Percentiles rank a stretch among this genome's conserved stretches.
Conservation (phyloP, 2,329 filamentous ascomycete genomes). For the Aphanocladium album region DNA sequence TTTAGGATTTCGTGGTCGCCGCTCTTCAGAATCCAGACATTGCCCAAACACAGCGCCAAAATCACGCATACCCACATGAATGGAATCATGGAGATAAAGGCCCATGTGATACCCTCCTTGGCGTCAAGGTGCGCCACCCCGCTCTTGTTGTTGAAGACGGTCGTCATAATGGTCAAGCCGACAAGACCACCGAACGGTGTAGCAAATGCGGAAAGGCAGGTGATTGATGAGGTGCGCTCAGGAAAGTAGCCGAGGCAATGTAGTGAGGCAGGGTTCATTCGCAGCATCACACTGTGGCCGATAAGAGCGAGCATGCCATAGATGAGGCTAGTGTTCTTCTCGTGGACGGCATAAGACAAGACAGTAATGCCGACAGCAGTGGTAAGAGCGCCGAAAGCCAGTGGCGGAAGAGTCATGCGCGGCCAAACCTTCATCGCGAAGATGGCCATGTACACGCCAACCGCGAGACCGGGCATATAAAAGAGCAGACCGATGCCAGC, state of each 20-base stretch:
- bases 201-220: constrained; percentile 55
- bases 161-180: constrained; percentile 61
- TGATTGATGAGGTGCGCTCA: constrained; percentile 50
- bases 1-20: constrained; percentile 2
- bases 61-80: constrained; percentile 13
- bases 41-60: constrained; percentile 4
- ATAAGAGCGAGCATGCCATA: constrained; percentile 63
- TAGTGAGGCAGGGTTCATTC: constrained; percentile 58
- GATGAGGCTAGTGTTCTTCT: constrained; percentile 43
- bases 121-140: neutral
- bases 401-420: constrained; percentile 54
- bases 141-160: constrained; percentile 58
- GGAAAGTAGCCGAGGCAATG: constrained; percentile 61
- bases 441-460: constrained; percentile 53
- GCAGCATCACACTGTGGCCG: constrained; percentile 56
- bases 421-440: constrained; percentile 57
- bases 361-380: constrained; percentile 55
- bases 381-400: constrained; percentile 51
- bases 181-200: constrained; percentile 60
- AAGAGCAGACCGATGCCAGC: constrained; percentile 56
- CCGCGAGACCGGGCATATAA: constrained; percentile 40
- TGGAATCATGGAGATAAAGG: constrained; percentile 11
- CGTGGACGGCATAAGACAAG: constrained; percentile 52
- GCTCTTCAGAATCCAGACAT: constrained; percentile 10
- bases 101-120: constrained; percentile 10